Evolutionary conservation across 768 basidiomycete genomes (phyloP), one percentile per base, ranked within the genome.

Genomic region (Tylopilus vinaceipallidus): DNA sequence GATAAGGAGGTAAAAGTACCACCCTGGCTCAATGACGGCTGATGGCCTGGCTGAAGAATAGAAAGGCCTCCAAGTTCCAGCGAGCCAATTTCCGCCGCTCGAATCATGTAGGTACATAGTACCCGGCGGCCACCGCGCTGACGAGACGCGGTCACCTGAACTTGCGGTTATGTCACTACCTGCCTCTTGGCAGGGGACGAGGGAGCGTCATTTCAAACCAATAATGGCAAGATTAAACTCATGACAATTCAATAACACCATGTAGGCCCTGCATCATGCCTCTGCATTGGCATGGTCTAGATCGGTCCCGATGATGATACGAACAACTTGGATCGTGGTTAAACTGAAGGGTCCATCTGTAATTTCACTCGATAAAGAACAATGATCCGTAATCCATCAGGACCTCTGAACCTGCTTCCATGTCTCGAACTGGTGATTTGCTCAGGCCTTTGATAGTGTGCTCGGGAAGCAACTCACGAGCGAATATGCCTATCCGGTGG

Each of bases 401-500:
- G 3, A 86, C 55, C 52, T 86, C 82, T 8, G 74, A 69, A 3
- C 76, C 78, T 2, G 69, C 58, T 19, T 64, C 49, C 4, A 82
- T 63, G 13, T 61, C 51, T n/a, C 66, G 65, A 11, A 47, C 81
- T 83, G 47, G 10, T 30, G 19, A 49, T 47, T 30, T 40, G 38
- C 19, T 24, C 13, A 13, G 24, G 11, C 30, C 30, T 11, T 24
- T 19, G 10, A 23, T n/a, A 6, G 13, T n/a, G n/a, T n/a, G n/a
- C n/a, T 14, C 10, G 17, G 22, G 2, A 23, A 43, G 26, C 11
- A 33, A 57, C 60, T 50, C 34, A 63, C 62, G 17, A 10, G 50
- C 47, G n/a, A 52, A 82, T 4, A 90, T 69, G 3, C 79, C 84
- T 45, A 88, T 83, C 14, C 85, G 75, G 43, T 84, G 81, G 48